Evolutionary conservation across 2,329 filamentous ascomycete genomes (phyloP).

Genomic region (Cladosporium cucumerinum): DNA sequence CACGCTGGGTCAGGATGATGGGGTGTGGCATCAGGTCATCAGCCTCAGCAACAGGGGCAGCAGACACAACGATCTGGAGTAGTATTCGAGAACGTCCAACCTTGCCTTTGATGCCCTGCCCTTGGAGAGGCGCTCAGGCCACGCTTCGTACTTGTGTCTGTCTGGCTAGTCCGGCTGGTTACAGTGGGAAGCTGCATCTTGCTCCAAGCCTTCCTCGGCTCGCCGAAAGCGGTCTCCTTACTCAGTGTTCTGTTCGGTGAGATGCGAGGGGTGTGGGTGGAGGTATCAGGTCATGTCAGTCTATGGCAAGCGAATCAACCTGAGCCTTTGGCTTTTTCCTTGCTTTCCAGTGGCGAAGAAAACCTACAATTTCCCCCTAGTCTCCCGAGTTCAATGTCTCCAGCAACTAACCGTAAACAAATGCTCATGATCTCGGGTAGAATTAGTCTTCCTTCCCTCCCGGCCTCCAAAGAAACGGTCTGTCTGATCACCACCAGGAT

Average conservation of each 20-base stretch:
- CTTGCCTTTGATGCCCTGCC: slow-evolving; percentile 9
- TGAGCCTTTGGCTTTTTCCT: not conserved
- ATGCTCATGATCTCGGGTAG: slow-evolving; percentile 8
- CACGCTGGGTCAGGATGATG: slow-evolving; percentile 14
- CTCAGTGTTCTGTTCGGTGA: slow-evolving; percentile 1
- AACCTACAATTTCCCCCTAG: not conserved
- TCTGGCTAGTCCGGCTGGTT: slow-evolving; percentile 11
- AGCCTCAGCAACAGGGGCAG: slow-evolving; percentile 15
- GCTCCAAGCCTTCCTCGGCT: slow-evolving; percentile 15
- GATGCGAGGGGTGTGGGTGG: slow-evolving; percentile 11
- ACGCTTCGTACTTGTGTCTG: slow-evolving; percentile 12
- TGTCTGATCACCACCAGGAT: slow-evolving; percentile 33
- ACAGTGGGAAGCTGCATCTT: slow-evolving; percentile 18
- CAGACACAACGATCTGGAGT: slow-evolving; percentile 10
- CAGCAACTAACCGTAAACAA: slow-evolving; percentile 16
- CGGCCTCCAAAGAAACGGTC: slow-evolving; percentile 27
- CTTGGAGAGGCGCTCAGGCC: slow-evolving; percentile 14
- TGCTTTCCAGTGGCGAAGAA: slow-evolving; percentile 1
- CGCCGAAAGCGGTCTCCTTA: slow-evolving; percentile 9
- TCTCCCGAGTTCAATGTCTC: not conserved
- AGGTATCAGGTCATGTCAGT: slow-evolving; percentile 6
- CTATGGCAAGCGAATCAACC: not conserved
- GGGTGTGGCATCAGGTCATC: slow-evolving; percentile 15
- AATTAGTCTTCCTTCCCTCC: slow-evolving; percentile 17
- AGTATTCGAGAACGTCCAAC: slow-evolving; percentile 8